phyloP scores from a whole-genome alignment of 192 early-diverging fungal species.

The Rhizophagus prolifer region DNA sequence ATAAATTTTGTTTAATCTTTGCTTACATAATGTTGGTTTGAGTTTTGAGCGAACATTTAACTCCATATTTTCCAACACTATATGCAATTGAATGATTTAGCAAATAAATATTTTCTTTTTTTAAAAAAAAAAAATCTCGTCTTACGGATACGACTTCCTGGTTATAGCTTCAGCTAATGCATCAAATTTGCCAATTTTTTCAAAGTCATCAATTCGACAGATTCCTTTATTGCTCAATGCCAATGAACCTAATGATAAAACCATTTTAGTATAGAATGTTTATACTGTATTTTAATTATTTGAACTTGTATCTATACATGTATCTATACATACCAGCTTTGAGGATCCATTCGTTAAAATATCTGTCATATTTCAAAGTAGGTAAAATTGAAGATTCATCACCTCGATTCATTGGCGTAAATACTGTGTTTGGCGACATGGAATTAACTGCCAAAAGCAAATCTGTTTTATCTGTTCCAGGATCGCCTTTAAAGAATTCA shows the following conservation, averaged over 20 bases:
- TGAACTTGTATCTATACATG: conserved; percentile 18
- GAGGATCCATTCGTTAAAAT: conserved; percentile 74
- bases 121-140: not conserved
- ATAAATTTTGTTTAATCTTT: too few relatives aligned
- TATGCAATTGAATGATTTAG: not conserved
- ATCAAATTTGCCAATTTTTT: conserved; percentile 82
- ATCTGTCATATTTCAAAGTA: conserved; percentile 71
- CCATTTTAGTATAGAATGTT: conserved; percentile 32
- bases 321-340: too few relatives aligned
- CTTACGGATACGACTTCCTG: conserved; percentile 68
- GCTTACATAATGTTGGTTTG: conserved; percentile 9
- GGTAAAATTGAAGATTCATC: conserved; percentile 66
- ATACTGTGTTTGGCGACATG: conserved; percentile 78
- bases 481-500: conserved; percentile 58
- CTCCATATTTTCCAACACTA: conserved; percentile 83
- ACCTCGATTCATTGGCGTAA: conserved; percentile 72
- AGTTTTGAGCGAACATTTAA: conserved; percentile 45
- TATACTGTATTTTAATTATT: conserved; percentile 33
- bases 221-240: conserved; percentile 89
- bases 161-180: conserved; percentile 86
- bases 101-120: not conserved
- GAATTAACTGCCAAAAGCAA: conserved; percentile 82
- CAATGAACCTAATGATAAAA: conserved; percentile 56
- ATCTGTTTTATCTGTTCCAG: conserved; percentile 85
- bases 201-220: conserved; percentile 91